Evolutionary conservation across 257 asterid genomes (phyloP), one percentile per base, ranked within the genome.

Genomic region (Dorcoceras hygrometricum): DNA sequence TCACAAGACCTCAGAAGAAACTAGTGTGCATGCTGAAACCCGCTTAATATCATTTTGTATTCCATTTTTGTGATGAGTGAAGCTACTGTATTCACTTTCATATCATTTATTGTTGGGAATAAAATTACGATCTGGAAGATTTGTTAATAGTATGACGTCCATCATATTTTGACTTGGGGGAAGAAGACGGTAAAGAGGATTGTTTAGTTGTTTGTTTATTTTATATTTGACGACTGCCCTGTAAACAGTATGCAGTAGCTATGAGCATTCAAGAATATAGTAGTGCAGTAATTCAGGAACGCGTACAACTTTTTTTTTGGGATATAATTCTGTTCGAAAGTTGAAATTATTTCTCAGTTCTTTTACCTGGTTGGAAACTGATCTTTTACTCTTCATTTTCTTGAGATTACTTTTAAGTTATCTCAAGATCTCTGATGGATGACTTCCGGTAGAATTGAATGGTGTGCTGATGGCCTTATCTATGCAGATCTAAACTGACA

Each of bases 401-500:
- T 14, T 34, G 66, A 57, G 58, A 25, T 54, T 26, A 10, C 63
- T 61, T 34, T 63, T 56, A 39, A 73, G 25, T 59, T 22, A 25
- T 57, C 22, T 57, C 48, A 55, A 46, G 18, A n/a, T n/a, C 63
- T 32, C 11, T 50, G 59, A 56, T 67, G 57, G 62, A 67, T 22
- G 70, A 16, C 54, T 27, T 57, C 63, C 53, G 28, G 70, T 81
- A 69, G 82, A 79, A 57, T 57, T 66, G 69, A 74, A 69, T 76
- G 82, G 80, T 54, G 46, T 79, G 85, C 83, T 77, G 77, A 74
- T 79, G 82, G 70, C 81, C 76, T 82, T 78, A 79, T 79, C 68
- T 70, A 79, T 87, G 90, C 92, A 83, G 90, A 87, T 84, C 81
- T 76, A 78, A 83, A 77, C 67, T 84, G 88, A 78, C 80, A 85